Base-by-base conservation (phyloP, 2,329 filamentous ascomycete genomes). In the Pochonia chlamydosporia region DNA sequence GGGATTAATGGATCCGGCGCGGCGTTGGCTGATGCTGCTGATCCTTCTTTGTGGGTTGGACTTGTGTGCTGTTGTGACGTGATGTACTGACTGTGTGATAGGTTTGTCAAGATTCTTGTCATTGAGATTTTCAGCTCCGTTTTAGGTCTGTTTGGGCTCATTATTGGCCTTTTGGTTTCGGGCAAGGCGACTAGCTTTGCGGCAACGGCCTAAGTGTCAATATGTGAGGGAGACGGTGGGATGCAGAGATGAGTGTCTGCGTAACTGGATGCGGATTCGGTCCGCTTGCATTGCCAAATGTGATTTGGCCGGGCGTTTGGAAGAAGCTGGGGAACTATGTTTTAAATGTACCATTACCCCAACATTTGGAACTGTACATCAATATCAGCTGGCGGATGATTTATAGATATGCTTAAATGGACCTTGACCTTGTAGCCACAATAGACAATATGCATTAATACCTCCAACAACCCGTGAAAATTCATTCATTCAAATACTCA, bases 61-160 rank as follows among this genome's bases (percentile, higher is more conserved):
- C 26, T 24, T 26, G 35, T 50, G 24, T 23, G 21, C 25, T 28
- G 20, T 20, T n/a, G 16, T 11, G 14, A 7, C 33, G 14, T 9
- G 21, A 2, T 28, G 6, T 54, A 26, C 59, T 66, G 49, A 69
- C 50, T 14, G 3, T 8, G 4, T 8, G 44, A 7, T 48, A 96
- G 91, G 46, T 99, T 99, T 70, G 92, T 99, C 71, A 96, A 96
- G 74, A 96, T 99, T 57, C 83, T 99, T 44, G 92, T 99, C 57
- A 95, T 99, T 62, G 95, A 99, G 71, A 99, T 99, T 66, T 99
- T 99, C 76, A 96, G 91, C 66, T 97, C 92, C 35, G 92, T 99
- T 42, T 78, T 99, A 10, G 93, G 95, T 54, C 82, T 99, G 3
- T 99, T 99, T 62, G 95, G 93, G 49, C 78, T 99, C 54, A 99